A percentile compares a stretch with the other conserved stretches of the same genome.
These are phyloP conservation scores for Scheffersomyces insectosa DNA, from an alignment of 1,139 yeast species.

Conservation along the genomic window DNA sequence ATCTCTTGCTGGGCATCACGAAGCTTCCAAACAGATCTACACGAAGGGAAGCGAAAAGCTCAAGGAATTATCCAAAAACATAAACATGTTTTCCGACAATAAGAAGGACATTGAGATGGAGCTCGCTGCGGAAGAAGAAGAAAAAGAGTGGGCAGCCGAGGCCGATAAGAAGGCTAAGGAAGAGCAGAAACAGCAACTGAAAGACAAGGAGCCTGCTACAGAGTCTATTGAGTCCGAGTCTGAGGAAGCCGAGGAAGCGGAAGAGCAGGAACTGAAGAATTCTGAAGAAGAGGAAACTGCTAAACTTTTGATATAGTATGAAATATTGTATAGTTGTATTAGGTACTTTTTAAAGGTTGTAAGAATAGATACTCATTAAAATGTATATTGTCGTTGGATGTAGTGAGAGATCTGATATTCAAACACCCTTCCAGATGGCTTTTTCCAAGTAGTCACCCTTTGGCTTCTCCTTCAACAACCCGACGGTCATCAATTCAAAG, in stretches of 20 bases:
- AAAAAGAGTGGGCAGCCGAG: slow-evolving; percentile 8
- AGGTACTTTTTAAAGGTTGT: too few species aligned
- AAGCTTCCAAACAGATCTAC: slow-evolving; percentile 11
- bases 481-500: slow-evolving; percentile 41
- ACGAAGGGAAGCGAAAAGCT: slow-evolving; percentile 18
- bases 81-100: slow-evolving; percentile 1
- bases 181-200: slow-evolving; percentile 10
- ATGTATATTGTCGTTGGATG: too few species aligned
- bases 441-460: slow-evolving; percentile 49
- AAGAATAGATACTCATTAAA: too few species aligned
- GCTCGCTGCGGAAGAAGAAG: slow-evolving; percentile 11
- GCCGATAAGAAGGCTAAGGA: slow-evolving; percentile 4
- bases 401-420: not conserved
- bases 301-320: not conserved
- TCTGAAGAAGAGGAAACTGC: not conserved
- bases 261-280: slow-evolving; percentile 1
- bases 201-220: slow-evolving; percentile 2
- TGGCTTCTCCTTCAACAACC: slow-evolving; percentile 42
- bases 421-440: slow-evolving; percentile 45
- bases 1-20: slow-evolving; percentile 15
- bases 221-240: not conserved
- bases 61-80: slow-evolving; percentile 5
- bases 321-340: too few species aligned
- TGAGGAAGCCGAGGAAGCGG: not conserved
- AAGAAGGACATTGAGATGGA: slow-evolving; percentile 8